Percentiles rank a stretch among this genome's conserved stretches.
phyloP scores from a whole-genome alignment of 75 land plant species.

The Cunninghamia lanceolata region DNA sequence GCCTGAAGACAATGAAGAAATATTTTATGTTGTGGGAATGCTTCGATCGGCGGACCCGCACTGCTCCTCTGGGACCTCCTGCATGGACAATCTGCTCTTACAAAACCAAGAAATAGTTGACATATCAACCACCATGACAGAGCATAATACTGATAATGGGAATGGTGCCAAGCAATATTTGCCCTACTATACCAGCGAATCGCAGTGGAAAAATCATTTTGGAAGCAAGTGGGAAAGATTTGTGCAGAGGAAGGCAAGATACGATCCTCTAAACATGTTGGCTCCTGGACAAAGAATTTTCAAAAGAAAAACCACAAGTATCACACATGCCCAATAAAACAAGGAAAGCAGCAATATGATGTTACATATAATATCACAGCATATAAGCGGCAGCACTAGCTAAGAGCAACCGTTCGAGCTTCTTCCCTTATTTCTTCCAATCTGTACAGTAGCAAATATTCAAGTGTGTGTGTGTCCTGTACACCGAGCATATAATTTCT shows the following conservation, averaged over 20 bases:
- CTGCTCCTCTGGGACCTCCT: background rate
- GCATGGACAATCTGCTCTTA: conserved; percentile 8
- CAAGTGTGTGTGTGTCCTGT: background rate
- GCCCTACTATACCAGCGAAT: conserved; percentile 13
- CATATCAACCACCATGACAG: background rate
- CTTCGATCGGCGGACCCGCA: conserved; percentile 17
- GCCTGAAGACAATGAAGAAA: conserved; percentile 13
- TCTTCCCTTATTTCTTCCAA: background rate
- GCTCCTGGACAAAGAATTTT: conserved; percentile 39
- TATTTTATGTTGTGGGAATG: conserved; percentile 33
- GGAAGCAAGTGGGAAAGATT: conserved; percentile 26
- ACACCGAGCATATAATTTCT: background rate
- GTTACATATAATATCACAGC: background rate
- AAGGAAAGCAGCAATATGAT: background rate
- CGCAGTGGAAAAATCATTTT: conserved; percentile 30
- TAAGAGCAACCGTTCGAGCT: no score
- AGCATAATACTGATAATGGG: background rate
- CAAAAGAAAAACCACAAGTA: conserved; percentile 1
- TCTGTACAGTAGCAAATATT: background rate
- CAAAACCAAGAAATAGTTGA: conserved; percentile 24
- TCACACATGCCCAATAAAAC: background rate
- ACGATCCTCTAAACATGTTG: conserved; percentile 27
- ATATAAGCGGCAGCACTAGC: no score
- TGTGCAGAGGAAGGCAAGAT: conserved; percentile 15
- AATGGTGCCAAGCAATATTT: conserved; percentile 27